Evolutionary conservation across 1,284 basidiomycete species (phyloP).

Genomic region (Fomes fomentarius): DNA sequence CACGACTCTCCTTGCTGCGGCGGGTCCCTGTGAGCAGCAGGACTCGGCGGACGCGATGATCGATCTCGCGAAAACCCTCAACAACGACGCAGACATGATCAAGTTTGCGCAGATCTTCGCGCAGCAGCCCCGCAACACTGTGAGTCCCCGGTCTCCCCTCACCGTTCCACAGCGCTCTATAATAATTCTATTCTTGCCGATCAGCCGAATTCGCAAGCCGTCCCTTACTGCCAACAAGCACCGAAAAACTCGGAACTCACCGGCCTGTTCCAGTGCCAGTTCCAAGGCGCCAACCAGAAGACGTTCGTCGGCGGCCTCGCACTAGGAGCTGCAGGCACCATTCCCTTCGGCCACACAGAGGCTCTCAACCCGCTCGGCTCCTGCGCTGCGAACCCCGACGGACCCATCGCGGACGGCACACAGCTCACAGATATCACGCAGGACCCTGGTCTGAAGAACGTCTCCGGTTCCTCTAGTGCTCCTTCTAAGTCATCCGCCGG

Average conservation of each 20-base stretch:
- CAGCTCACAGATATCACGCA: constrained; percentile 50
- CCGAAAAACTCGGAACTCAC: constrained; percentile 44
- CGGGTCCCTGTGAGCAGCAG: constrained; percentile 64
- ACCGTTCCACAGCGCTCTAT: neutral
- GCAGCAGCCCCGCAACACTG: constrained; percentile 59
- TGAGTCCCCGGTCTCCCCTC: constrained; percentile 23
- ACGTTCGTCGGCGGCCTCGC: constrained; percentile 37
- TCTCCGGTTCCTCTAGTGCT: constrained; percentile 7
- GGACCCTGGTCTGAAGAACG: constrained; percentile 41
- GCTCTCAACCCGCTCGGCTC: constrained; percentile 41
- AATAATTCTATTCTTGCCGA: neutral
- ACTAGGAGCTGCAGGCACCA: constrained; percentile 37
- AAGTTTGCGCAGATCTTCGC: constrained; percentile 58
- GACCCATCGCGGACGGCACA: constrained; percentile 50
- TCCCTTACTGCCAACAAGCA: constrained; percentile 45
- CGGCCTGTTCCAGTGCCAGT: constrained; percentile 49
- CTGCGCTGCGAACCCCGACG: constrained; percentile 42
- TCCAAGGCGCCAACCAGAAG: constrained; percentile 36
- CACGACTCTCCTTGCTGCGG: constrained; percentile 54
- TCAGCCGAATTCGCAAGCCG: constrained; percentile 39
- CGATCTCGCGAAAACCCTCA: constrained; percentile 59
- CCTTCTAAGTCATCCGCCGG: constrained; percentile 2
- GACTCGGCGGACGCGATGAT: constrained; percentile 63
- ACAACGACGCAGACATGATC: constrained; percentile 60
- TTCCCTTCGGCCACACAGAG: constrained; percentile 39